These are phyloP conservation scores for Skeletonema potamos DNA, from an alignment of 108 stramenopile genomes.

Conservation along the genomic window DNA sequence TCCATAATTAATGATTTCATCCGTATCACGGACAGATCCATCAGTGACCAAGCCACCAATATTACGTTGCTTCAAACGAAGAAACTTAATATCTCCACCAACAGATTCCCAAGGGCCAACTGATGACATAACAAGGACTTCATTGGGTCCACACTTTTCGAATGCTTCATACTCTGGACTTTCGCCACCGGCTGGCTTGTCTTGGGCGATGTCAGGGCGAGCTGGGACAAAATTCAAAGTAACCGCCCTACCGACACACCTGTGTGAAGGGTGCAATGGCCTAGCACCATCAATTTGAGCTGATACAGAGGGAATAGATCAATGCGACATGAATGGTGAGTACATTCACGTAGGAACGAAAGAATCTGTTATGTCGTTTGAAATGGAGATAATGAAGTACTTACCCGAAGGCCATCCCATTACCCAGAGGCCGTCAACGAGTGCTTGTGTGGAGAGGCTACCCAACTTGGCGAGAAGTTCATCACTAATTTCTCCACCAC, in stretches of 20 bases:
- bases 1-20: slow-evolving; percentile 90
- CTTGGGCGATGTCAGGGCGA: slow-evolving; percentile 82
- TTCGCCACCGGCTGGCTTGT: slow-evolving; percentile 84
- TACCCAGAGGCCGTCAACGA: slow-evolving; percentile 91
- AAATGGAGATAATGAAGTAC: neutral
- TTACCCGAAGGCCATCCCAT: slow-evolving; percentile 69
- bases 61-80: slow-evolving; percentile 76
- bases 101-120: slow-evolving; percentile 85
- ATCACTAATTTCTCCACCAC: slow-evolving; percentile 71
- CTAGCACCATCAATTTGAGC: slow-evolving; percentile 86
- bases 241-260: slow-evolving; percentile 84
- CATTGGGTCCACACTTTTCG: slow-evolving; percentile 90
- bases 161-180: slow-evolving; percentile 92
- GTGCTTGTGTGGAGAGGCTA: slow-evolving; percentile 79
- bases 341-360: too few species aligned
- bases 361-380: too few species aligned
- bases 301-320: slow-evolving; percentile 10
- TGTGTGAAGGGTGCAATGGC: slow-evolving; percentile 67
- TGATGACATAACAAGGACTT: slow-evolving; percentile 82
- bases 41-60: slow-evolving; percentile 91
- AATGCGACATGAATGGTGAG: too few species aligned
- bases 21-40: slow-evolving; percentile 88
- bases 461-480: slow-evolving; percentile 78
- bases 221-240: slow-evolving; percentile 88
- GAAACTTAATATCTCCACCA: slow-evolving; percentile 91